Evolutionary conservation across 73 alveolate genomes (phyloP).

Genomic region (Paramecium primaurelia): DNA sequence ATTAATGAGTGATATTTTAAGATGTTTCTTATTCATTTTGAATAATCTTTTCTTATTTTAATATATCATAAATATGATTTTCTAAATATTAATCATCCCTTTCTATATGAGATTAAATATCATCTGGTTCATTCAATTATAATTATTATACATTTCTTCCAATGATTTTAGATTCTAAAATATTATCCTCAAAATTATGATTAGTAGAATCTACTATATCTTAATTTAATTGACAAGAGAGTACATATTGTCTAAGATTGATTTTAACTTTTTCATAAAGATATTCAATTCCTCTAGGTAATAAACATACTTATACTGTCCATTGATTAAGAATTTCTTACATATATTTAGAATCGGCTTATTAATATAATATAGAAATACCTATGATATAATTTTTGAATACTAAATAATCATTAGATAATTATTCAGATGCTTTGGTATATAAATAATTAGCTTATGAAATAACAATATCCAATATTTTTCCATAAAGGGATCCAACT

Average conservation of each 20-base stretch:
- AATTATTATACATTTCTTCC: neutral
- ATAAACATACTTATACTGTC: conserved; percentile 14
- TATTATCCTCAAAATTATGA: neutral
- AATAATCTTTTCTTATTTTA: neutral
- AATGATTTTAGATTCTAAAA: neutral
- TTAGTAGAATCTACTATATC: neutral
- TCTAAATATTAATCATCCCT: neutral
- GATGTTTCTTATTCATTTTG: neutral
- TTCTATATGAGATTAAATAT: neutral
- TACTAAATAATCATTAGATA: neutral
- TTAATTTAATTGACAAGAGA: neutral
- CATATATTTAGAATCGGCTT: neutral
- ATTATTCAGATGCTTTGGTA: neutral
- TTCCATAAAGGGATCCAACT: neutral
- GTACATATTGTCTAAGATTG: neutral
- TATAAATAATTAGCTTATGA: neutral
- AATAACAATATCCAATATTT: neutral
- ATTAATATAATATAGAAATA: neutral
- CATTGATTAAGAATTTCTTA: neutral
- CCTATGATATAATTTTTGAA: neutral
- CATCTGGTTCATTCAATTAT: neutral
- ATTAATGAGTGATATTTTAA: neutral
- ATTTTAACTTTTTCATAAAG: neutral
- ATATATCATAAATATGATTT: neutral
- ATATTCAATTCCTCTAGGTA: neutral